Evolutionary conservation across 108 stramenopile genomes (phyloP), one percentile per base, ranked within the genome.

Genomic region (Cylindrotheca closterium): DNA sequence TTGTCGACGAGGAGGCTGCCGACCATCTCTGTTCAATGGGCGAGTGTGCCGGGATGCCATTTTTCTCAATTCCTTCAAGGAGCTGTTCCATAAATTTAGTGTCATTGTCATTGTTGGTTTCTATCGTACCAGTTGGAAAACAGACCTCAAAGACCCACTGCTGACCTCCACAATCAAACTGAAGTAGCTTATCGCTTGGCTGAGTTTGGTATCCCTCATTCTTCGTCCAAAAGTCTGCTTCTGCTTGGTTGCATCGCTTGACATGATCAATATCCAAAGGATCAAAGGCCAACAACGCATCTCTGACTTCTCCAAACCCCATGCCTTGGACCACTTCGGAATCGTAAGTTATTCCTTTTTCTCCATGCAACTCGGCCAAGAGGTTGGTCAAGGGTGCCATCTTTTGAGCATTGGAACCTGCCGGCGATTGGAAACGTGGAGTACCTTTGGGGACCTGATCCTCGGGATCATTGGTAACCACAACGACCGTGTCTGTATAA

Each of bases 11-110:
- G 21, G 94, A 95, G 7, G 82, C 77, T 47, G 90, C 79, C 3
- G 94, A 83, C 99, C 99, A 99, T 2, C 99, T 85, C 69, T 99
- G 99, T 71, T 98, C 98, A 60, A 99, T 98, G 4, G 99, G 99
- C 25, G 96, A 77, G 37, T 91, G 96, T 27, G 96, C 97, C 4
- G 98, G 91, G 46, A 99, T 74, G 8, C 72, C 66, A 10, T 80
- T 51, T 24, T 68, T 68, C 77, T 98, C 96, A 60, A 99, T 98
- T 24, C 85, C 68, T 32, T 67, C 34, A 62, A 97, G 66, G 12
- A 98, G 67, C 24, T 84, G 63, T 52, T 84, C 74, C 79, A 96
- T 82, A 53, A 95, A 94, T 27, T 81, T 71, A 54, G 92, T 82
- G 65, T 96, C 96, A 30, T 75, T 75, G 42, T 81, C 80, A 47